Conservation (phyloP, 2,329 filamentous ascomycete species). For the Biscogniauxia sp. region DNA sequence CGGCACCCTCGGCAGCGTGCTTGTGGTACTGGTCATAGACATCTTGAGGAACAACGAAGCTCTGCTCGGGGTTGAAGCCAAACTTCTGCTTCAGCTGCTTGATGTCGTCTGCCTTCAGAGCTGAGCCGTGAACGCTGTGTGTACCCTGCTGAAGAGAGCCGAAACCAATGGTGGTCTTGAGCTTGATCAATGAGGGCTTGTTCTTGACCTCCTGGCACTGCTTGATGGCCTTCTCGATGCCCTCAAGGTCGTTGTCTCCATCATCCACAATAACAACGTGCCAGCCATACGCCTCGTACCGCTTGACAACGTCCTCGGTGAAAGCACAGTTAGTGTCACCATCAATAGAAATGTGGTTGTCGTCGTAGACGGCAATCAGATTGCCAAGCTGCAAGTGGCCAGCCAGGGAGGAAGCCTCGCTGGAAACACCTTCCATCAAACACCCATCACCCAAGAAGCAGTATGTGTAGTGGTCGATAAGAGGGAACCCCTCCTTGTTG, state of each 20-base stretch:
- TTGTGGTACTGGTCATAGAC: constrained; percentile 91
- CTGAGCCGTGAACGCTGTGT: constrained; percentile 91
- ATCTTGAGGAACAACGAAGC: constrained; percentile 88
- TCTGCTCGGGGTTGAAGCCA: constrained; percentile 92
- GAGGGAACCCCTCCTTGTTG: constrained; percentile 92
- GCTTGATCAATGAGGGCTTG: constrained; percentile 96
- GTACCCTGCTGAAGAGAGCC: constrained; percentile 92
- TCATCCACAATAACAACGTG: constrained; percentile 81
- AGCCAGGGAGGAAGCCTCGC: constrained; percentile 86
- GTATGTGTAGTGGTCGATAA: constrained; percentile 97
- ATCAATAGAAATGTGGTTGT: constrained; percentile 96
- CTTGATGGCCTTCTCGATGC: constrained; percentile 84
- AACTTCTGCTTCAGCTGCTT: constrained; percentile 93
- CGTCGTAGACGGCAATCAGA: constrained; percentile 94
- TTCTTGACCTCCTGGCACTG: constrained; percentile 83
- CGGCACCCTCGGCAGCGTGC: constrained; percentile 81
- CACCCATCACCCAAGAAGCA: constrained; percentile 96
- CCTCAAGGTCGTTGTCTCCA: constrained; percentile 83
- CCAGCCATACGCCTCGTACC: constrained; percentile 98
- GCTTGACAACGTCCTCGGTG: constrained; percentile 92
- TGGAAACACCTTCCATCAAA: constrained; percentile 96
- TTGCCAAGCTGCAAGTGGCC: constrained; percentile 98
- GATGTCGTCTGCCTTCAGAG: constrained; percentile 91
- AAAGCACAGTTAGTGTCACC: constrained; percentile 95
- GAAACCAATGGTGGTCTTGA: constrained; percentile 95